phyloP scores from a whole-genome alignment of 371 early-diverging fungal species.

The Sanchytrium tribonematis region DNA sequence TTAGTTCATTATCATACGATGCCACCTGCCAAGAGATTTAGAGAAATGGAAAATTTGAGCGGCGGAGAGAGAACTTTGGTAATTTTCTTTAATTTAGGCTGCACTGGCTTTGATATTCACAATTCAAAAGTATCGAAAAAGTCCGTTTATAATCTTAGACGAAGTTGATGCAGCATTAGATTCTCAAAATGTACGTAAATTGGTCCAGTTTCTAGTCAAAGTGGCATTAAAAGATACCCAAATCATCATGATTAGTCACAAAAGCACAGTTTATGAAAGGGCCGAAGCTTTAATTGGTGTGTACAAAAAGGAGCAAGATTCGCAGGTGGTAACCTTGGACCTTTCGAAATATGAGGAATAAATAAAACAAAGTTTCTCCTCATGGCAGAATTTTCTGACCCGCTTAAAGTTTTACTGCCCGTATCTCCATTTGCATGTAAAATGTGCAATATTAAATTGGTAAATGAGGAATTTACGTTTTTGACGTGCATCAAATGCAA shows the following conservation, averaged over 20 bases:
- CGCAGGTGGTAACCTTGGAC: background rate
- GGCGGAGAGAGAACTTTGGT: slow-evolving; percentile 98
- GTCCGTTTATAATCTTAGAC: slow-evolving; percentile 97
- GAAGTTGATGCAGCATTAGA: slow-evolving; percentile 99
- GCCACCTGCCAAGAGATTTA: slow-evolving; percentile 97
- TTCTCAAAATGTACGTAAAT: slow-evolving; percentile 72
- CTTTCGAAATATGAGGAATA: background rate
- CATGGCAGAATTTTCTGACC: no score
- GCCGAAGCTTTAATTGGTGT: slow-evolving; percentile 89
- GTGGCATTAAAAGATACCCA: slow-evolving; percentile 30
- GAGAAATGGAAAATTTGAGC: slow-evolving; percentile 92
- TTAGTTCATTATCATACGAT: slow-evolving; percentile 93
- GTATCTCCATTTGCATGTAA: no score
- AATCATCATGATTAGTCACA: slow-evolving; percentile 95
- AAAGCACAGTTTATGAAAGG: slow-evolving; percentile 71
- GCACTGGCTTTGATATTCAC: slow-evolving; percentile 91
- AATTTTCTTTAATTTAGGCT: no score
- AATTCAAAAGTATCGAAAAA: slow-evolving; percentile 69
- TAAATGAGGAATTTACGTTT: background rate
- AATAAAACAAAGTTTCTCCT: no score
- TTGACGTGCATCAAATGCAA: background rate
- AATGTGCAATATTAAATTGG: background rate
- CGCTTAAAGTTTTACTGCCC: no score
- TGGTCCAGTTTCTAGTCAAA: slow-evolving; percentile 59
- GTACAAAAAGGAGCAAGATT: slow-evolving; percentile 18